These are phyloP conservation scores for Megacollybia marginata DNA, from an alignment of 768 basidiomycete species.

Conservation along the genomic window DNA sequence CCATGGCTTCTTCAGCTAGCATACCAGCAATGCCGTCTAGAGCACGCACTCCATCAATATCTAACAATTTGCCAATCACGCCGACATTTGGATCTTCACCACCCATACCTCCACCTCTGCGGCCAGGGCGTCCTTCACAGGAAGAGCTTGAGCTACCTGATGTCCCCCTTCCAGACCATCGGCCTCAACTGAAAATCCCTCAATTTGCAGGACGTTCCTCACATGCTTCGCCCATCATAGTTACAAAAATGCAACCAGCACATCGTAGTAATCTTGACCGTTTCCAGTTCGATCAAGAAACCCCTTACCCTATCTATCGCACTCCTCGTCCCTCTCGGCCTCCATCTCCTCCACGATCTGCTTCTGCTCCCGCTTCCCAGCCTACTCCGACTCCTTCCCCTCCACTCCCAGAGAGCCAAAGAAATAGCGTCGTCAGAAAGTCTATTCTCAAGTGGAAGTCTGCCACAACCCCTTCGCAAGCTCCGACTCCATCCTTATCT, in stretches of 20 bases:
- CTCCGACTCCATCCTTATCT: neutral
- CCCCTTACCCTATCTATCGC: constrained; percentile 44
- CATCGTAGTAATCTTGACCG: constrained; percentile 31
- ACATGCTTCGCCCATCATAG: constrained; percentile 27
- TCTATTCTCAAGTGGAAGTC: constrained; percentile 11
- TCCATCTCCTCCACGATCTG: neutral
- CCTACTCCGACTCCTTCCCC: neutral
- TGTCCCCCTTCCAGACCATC: constrained; percentile 5
- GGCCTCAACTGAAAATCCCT: constrained; percentile 5
- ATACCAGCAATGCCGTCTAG: neutral
- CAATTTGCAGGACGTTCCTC: neutral
- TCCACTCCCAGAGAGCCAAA: neutral
- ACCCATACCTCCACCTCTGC: constrained; percentile 5
- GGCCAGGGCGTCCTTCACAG: constrained; percentile 14
- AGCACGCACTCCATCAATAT: neutral
- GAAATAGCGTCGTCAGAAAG: constrained; percentile 7
- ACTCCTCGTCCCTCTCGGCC: neutral
- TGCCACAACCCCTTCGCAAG: neutral
- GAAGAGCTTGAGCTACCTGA: constrained; percentile 16
- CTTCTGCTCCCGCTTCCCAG: neutral
- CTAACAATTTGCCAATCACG: neutral
- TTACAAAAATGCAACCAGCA: constrained; percentile 31
- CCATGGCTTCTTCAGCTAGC: constrained; percentile 9
- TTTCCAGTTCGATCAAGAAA: constrained; percentile 68
- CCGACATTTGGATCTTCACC: neutral